Conservation (phyloP, 1,139 yeast genomes). For the Candida labiduridarum region DNA sequence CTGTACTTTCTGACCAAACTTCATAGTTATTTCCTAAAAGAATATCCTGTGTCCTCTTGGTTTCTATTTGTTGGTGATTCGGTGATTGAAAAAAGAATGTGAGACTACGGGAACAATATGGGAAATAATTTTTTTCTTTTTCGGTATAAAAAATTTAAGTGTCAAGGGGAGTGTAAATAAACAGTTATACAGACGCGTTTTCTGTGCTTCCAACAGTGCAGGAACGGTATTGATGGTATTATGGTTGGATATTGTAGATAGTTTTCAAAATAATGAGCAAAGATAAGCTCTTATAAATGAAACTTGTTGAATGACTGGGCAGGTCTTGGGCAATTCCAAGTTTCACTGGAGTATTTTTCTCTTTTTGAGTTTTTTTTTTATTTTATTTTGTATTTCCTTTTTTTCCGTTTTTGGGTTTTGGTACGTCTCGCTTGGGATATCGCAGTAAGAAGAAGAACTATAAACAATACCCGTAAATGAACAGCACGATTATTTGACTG, state of each 20-base stretch:
- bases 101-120: background rate
- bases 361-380: background rate
- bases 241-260: too few relatives aligned
- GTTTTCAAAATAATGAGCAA: background rate
- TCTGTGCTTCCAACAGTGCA: too few relatives aligned
- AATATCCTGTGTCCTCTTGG: background rate
- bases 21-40: conserved; percentile 22
- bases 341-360: background rate
- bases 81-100: background rate
- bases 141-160: background rate
- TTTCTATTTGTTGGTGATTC: background rate
- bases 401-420: background rate
- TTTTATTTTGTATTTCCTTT: background rate
- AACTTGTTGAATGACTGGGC: background rate
- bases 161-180: background rate
- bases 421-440: background rate
- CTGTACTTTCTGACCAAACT: conserved; percentile 36
- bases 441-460: background rate
- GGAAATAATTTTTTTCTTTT: background rate
- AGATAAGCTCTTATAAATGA: background rate
- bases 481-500: background rate
- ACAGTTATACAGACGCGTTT: too few relatives aligned
- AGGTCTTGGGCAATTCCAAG: background rate
- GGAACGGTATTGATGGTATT: too few relatives aligned
- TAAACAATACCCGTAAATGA: too few relatives aligned